Evolutionary conservation across 2,329 filamentous ascomycete species (phyloP).

Genomic region (Macroventuria anomochaeta): DNA sequence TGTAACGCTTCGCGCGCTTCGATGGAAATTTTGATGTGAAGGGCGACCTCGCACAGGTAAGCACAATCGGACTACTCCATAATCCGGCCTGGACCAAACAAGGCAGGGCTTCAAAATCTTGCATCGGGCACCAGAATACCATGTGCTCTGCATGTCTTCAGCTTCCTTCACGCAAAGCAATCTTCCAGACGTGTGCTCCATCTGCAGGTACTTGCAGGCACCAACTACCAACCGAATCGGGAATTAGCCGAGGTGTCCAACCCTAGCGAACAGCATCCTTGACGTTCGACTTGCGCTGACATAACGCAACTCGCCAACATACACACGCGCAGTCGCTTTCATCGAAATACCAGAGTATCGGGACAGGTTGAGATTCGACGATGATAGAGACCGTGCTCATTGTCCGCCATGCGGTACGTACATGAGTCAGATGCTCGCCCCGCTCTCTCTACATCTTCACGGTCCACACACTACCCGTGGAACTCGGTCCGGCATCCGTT

Average conservation of each 20-base stretch:
- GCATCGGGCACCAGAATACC: background rate
- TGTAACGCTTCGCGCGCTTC: background rate
- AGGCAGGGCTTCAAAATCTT: background rate
- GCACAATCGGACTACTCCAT: background rate
- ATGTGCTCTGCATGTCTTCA: background rate
- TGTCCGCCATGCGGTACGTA: slow-evolving; percentile 59
- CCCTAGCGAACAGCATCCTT: background rate
- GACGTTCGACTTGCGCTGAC: slow-evolving; percentile 2
- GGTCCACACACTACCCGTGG: slow-evolving; percentile 17
- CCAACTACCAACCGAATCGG: background rate
- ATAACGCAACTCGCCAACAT: slow-evolving; percentile 6
- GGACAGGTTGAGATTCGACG: slow-evolving; percentile 5
- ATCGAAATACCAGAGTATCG: slow-evolving; percentile 1
- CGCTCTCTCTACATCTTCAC: slow-evolving; percentile 10
- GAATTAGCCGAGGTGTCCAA: slow-evolving; percentile 14
- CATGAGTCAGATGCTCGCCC: slow-evolving; percentile 16
- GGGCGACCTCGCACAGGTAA: background rate
- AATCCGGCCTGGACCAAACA: background rate
- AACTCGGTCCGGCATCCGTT: slow-evolving; percentile 14
- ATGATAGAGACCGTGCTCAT: slow-evolving; percentile 59
- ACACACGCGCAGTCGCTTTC: background rate
- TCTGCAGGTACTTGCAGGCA: background rate
- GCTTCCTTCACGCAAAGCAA: background rate
- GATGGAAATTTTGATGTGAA: background rate
- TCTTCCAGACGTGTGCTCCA: background rate